Evolutionary conservation across 106 monocot genomes (phyloP), one percentile per base, ranked within the genome.

Genomic region (Cymbidium sinense): DNA sequence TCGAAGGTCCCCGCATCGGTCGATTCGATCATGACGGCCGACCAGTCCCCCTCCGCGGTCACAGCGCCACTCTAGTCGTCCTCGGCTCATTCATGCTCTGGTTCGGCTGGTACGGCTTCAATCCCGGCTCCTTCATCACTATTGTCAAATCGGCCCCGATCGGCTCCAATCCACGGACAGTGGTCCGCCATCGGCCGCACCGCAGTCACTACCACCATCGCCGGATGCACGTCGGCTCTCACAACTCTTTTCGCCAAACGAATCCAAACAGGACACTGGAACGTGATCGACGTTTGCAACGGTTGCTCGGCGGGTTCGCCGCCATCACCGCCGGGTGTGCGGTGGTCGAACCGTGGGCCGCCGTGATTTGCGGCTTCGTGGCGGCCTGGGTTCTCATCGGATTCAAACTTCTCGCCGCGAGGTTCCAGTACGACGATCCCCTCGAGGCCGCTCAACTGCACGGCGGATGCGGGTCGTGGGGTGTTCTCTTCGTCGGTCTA

Each of bases 1-100:
- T 84, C 12, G 84, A 87, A 64, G 87, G 87, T 9, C 87, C 87
- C 0, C 75, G 86, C 25, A 80, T 73, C 64, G 80, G 79, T 13
- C 75, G 79, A 0, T 82, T 76, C 79, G 86, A 82, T 37, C 36
- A 41, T 55, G 30, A 70, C 37, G 82, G 82, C 5, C 21, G 70
- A 7, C 31, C 70, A 21, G 71, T 80, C 5, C 23, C 74, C 5
- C 54, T 80, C 19, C 80, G 58, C 1, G 80, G 80, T 41, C 80
- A 80, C 61, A 80, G 54, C 74, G 80, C 58, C 1, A 80, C 80
- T 6, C 80, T 80, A 13, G 74, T 80, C 34, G 80, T 80, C 21
- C 73, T 80, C 39, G 80, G 80, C 5, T 41, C 73, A 5, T 80
- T 80, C 70, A 70, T 79, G 50, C 79, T 79, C 23, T 79, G 79